Conservation (phyloP, 805 yeast species). For the Spathaspora girioi region DNA sequence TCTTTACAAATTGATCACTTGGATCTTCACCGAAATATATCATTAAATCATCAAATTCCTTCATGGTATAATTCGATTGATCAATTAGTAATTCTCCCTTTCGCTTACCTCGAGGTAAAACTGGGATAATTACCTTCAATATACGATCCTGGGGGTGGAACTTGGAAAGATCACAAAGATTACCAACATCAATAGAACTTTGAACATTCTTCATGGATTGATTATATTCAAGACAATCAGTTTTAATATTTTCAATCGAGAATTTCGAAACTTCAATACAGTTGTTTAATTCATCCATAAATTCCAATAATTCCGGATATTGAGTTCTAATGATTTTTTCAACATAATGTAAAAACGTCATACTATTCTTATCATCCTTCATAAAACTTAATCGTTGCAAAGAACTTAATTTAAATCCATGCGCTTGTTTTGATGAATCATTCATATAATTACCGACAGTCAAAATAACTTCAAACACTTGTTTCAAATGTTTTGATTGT, state of each 20-base stretch:
- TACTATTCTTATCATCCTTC: conserved; percentile 65
- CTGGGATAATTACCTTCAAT: conserved; percentile 49
- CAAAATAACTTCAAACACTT: conserved; percentile 61
- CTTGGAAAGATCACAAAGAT: conserved; percentile 56
- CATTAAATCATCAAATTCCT: conserved; percentile 58
- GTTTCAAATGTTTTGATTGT: conserved; percentile 50
- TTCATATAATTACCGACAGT: conserved; percentile 81
- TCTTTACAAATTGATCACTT: conserved; percentile 49
- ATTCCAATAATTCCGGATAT: conserved; percentile 60
- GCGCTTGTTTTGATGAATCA: conserved; percentile 61
- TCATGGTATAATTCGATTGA: conserved; percentile 48
- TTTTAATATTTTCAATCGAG: conserved; percentile 58
- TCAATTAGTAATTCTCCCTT: conserved; percentile 48
- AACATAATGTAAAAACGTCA: conserved; percentile 71
- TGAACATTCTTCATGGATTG: conserved; percentile 49
- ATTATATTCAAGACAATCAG: conserved; percentile 55
- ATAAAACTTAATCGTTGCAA: conserved; percentile 67
- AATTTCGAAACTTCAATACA: conserved; percentile 54
- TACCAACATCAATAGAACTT: conserved; percentile 56
- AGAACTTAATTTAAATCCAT: conserved; percentile 68
- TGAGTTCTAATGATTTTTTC: conserved; percentile 63
- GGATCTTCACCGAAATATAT: conserved; percentile 70
- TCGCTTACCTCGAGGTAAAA: conserved; percentile 51
- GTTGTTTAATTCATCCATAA: conserved; percentile 56
- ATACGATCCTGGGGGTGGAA: conserved; percentile 68